Conservation (phyloP, 2,329 filamentous ascomycete species). For the Cladophialophora yegresii region DNA sequence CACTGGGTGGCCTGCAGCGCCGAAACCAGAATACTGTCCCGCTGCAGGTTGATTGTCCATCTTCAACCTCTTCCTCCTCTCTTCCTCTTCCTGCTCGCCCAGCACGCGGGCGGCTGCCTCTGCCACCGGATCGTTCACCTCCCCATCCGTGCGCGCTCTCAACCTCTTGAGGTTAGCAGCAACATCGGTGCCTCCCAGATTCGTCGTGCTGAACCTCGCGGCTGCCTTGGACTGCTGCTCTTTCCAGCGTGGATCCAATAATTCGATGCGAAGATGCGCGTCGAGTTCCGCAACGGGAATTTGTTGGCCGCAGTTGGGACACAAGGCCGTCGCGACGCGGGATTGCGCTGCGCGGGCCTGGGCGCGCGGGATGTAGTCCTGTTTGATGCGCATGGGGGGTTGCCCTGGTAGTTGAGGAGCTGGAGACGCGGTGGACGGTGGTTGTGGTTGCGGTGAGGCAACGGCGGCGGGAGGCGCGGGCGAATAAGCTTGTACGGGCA, state of each 20-base stretch:
- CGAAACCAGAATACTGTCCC: conserved; percentile 8
- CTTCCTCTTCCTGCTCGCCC: conserved; percentile 70
- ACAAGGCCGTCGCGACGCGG: conserved; percentile 68
- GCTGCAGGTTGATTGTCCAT: conserved; percentile 40
- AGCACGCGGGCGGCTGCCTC: conserved; percentile 54
- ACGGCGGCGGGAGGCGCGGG: conserved; percentile 45
- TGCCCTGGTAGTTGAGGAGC: conserved; percentile 30
- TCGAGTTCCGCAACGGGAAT: conserved; percentile 86
- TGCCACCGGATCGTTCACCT: conserved; percentile 38
- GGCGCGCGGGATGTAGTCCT: conserved; percentile 86
- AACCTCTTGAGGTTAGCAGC: conserved; percentile 95
- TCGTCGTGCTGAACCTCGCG: conserved; percentile 79
- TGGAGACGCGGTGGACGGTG: conserved; percentile 67
- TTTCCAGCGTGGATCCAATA: conserved; percentile 92
- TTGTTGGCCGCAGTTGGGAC: conserved; percentile 89
- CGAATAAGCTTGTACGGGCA: conserved; percentile 21
- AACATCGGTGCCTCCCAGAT: conserved; percentile 80
- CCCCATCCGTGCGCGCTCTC: conserved; percentile 80
- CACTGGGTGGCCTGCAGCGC: conserved; percentile 33
- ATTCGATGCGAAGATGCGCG: conserved; percentile 90
- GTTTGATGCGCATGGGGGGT: conserved; percentile 78
- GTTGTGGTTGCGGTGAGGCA: conserved; percentile 74
- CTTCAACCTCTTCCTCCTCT: conserved; percentile 74
- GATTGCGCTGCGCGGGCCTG: conserved; percentile 62
- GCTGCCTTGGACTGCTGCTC: conserved; percentile 91